Evolutionary conservation across 1,284 basidiomycete genomes (phyloP), one percentile per base, ranked within the genome.

Genomic region (Cryptococcus maquisensis): DNA sequence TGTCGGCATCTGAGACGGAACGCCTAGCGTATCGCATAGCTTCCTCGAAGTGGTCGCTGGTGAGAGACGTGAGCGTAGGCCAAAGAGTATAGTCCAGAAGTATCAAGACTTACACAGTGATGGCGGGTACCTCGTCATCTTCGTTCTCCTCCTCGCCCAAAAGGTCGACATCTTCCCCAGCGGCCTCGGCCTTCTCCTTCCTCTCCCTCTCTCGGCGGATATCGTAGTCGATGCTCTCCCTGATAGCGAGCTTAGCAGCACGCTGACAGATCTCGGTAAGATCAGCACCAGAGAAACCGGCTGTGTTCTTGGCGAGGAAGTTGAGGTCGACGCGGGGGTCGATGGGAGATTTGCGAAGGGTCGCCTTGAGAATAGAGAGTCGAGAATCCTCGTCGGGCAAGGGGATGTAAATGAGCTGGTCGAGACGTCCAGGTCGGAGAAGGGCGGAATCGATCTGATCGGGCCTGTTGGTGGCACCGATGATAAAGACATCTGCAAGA

Each of bases 271-370:
- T 96, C 77, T 98, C 96, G 13, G 95, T 96, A 63, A 98, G 80
- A 84, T 99, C 96, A 56, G 96, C 96, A 86, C 96, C 96, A 69
- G 95, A 98, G 85, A 90, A 99, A 16, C 96, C 95, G 69, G 97
- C 91, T 10, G 95, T 97, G 77, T 82, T 86, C 84, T 90, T 97
- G 58, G 95, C 83, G 51, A 99, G 82, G 86, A 86, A 98, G 37
- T 48, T 52, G 46, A 98, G 84, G 73, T 97, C 86, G 57, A 99
- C 93, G 12, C 86, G 84, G n/a, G 82, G 79, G 15, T 90, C 82
- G 42, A 98, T 78, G 15, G 96, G 95, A 37, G 90, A 94, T 77
- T 94, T 96, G 81, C 94, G 89, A 62, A 98, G 85, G 49, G 84
- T 82, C 3, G 96, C 95, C 72, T 83, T 83, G 73, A 99, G 86